Evolutionary conservation across 306 rosid species (phyloP).

Genomic region (Trifolium repens): DNA sequence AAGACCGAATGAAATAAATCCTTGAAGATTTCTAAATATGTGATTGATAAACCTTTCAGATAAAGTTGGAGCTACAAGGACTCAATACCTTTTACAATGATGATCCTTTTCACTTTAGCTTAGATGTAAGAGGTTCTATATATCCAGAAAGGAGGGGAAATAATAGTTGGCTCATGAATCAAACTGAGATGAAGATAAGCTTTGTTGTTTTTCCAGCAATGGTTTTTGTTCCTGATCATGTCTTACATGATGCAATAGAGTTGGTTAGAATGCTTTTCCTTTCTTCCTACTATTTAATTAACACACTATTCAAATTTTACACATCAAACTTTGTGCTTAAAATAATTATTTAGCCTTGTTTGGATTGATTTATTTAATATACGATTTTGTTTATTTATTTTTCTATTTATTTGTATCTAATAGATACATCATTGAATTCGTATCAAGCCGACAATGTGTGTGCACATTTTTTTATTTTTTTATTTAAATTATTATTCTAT

Average conservation of each 20-base stretch:
- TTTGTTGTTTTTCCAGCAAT: conserved; percentile 40
- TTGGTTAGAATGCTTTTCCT: conserved; percentile 38
- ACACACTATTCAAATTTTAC: background rate
- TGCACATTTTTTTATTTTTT: too few species aligned
- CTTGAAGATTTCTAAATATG: too few species aligned
- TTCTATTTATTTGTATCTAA: too few species aligned
- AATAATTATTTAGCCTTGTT: too few species aligned
- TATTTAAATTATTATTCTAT: too few species aligned
- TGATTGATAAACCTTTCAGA: conserved; percentile 23
- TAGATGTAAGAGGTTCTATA: conserved; percentile 40
- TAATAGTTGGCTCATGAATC: conserved; percentile 44
- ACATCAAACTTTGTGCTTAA: too few species aligned
- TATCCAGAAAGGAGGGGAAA: conserved; percentile 51
- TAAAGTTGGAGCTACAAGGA: conserved; percentile 51
- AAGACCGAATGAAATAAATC: too few species aligned
- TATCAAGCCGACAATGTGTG: too few species aligned
- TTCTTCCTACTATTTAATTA: background rate
- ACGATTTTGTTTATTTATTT: too few species aligned
- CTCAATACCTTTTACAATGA: background rate
- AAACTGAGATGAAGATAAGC: conserved; percentile 43
- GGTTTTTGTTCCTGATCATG: conserved; percentile 44
- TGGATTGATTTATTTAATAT: too few species aligned
- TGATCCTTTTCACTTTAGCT: conserved; percentile 18
- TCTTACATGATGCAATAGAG: conserved; percentile 12
- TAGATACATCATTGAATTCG: too few species aligned